Base-by-base conservation (phyloP, 2,329 filamentous ascomycete species). In the Mariannaea sp. region DNA sequence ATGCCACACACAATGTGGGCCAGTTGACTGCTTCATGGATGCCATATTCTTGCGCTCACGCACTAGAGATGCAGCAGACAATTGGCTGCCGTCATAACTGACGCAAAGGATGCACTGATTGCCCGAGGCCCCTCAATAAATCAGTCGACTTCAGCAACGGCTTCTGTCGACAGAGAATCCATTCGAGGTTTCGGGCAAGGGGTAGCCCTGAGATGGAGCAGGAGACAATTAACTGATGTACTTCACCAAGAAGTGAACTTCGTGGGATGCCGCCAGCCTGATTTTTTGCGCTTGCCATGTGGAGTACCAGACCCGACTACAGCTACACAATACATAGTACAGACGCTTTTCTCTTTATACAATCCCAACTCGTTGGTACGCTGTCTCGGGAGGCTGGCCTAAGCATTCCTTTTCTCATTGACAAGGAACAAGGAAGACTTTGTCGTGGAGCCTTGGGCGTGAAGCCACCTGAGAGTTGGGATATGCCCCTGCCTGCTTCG, bases 51-150 rank as follows among this genome's bases (percentile, higher is more conserved):
- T 38, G 42, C 41, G 12, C 24, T 39, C 38, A 27, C 32, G 19
- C 53, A 53, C 53, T 56, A 56, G 43, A 47, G 48, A 56, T 22
- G 53, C 53, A 56, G 33, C 39, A 53, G 33, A 32, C 45, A 39
- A 32, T 35, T 52, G 53, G 53, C 43, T 52, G 53, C 53, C 48
- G 48, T 42, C 38, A 44, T 39, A 29, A 40, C 42, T 43, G 26
- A 19, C 26, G 22, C 50, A 35, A 33, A 32, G 16, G 29, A 41
- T 39, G 46, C 52, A 49, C 22, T 35, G 20, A 27, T 50, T 42
- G 46, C 40, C 27, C 35, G 40, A 46, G 20, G 46, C 30, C 41
- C 52, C 40, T 46, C 41, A 30, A 7, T 19, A 39, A 35, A 47
- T 52, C 43, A 46, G 47, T 47, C 38, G 53, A 49, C 40, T 26